phyloP scores from a whole-genome alignment of 139 green algal genomes.

The Coelastrella sp. region DNA sequence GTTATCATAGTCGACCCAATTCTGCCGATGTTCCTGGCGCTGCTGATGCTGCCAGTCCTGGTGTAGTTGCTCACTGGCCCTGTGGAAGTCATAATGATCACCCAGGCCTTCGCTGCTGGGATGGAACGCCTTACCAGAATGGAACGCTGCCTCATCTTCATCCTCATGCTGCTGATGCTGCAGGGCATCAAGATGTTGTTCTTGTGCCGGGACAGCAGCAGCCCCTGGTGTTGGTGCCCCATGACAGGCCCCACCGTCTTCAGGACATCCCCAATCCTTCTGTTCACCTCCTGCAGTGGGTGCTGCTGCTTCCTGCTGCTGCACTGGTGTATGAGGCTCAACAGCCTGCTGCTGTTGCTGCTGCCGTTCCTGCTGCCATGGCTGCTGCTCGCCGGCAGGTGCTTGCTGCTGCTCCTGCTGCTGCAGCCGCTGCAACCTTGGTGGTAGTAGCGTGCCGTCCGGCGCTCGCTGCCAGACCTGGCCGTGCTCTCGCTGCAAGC shows the following conservation, averaged over 20 bases:
- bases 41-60: background rate
- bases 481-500: background rate
- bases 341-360: background rate
- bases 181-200: background rate
- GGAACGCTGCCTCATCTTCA: constrained; percentile 6
- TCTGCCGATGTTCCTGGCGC: too few species aligned
- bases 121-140: background rate
- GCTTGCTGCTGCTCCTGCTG: constrained; percentile 26
- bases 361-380: background rate
- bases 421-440: constrained; percentile 8
- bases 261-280: background rate
- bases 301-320: background rate
- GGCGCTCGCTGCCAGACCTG: background rate
- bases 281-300: background rate
- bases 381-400: background rate
- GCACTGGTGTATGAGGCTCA: background rate
- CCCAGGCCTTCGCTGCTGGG: background rate
- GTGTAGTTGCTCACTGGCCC: background rate
- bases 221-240: background rate
- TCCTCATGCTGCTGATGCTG: background rate
- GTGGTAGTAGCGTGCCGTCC: background rate
- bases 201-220: background rate
- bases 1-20: too few species aligned
- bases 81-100: background rate
- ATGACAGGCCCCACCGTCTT: background rate